Percentiles rank a stretch among this genome's conserved stretches.
These are phyloP conservation scores for Anisodus tanguticus DNA, from an alignment of 257 asterid genomes.

Conservation along the genomic window DNA sequence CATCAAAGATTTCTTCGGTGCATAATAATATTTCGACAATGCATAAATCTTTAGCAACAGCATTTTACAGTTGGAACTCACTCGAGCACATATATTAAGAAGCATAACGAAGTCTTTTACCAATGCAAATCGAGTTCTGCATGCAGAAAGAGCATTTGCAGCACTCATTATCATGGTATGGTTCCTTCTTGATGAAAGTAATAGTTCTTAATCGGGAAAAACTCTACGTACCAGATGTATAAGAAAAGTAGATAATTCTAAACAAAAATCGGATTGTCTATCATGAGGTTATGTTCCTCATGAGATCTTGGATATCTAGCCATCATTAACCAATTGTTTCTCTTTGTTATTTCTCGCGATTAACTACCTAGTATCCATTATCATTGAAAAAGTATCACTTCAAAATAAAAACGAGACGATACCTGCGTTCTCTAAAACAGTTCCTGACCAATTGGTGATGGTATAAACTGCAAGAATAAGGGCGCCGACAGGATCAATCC, in stretches of 20 bases:
- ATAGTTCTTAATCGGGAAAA: neutral
- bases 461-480: constrained; percentile 84
- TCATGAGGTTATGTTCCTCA: neutral
- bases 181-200: neutral
- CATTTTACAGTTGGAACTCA: neutral
- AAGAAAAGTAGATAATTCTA: neutral
- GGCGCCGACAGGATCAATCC: constrained; percentile 94
- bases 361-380: neutral
- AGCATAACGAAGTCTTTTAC: neutral
- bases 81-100: neutral
- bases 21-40: neutral
- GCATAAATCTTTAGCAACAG: neutral
- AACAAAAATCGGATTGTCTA: neutral
- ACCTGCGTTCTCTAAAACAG: constrained; percentile 95
- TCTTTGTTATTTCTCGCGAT: neutral
- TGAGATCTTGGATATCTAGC: too few species aligned
- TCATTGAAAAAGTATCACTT: neutral
- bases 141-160: neutral
- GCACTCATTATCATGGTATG: neutral
- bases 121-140: neutral
- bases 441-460: constrained; percentile 77
- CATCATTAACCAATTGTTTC: neutral
- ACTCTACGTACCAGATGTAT: neutral
- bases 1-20: neutral
- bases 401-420: neutral